Conservation (phyloP, 108 stramenopile species). For the Cylindrotheca closterium region DNA sequence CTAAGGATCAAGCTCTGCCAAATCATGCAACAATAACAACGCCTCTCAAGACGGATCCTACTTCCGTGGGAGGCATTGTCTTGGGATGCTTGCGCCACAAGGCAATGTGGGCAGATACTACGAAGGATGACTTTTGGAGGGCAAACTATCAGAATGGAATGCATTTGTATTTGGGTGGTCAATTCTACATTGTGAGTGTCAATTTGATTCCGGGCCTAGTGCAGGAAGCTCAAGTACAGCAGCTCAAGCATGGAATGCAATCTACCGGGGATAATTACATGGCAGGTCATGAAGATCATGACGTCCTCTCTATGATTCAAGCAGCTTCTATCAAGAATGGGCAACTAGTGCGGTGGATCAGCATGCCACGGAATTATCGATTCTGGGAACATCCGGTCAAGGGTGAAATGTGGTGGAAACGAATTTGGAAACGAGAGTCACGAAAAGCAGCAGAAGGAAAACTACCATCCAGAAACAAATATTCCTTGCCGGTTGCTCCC, state of each 20-base stretch:
- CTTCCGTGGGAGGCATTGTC: slow-evolving; percentile 28
- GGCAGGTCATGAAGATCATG: slow-evolving; percentile 59
- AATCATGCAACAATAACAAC: no score
- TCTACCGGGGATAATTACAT: slow-evolving; percentile 23
- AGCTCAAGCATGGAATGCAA: slow-evolving; percentile 6
- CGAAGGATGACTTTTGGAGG: slow-evolving; percentile 20
- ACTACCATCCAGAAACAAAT: not conserved
- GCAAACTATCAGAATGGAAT: slow-evolving; percentile 28
- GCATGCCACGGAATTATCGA: slow-evolving; percentile 10
- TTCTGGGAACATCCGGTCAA: slow-evolving; percentile 65
- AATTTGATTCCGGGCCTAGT: slow-evolving; percentile 21
- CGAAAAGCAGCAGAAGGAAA: not conserved
- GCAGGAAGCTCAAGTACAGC: slow-evolving; percentile 20
- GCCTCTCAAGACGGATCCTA: no score
- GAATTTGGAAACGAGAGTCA: slow-evolving; percentile 32
- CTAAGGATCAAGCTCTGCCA: no score
- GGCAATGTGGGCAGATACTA: slow-evolving; percentile 36
- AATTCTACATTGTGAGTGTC: slow-evolving; percentile 38
- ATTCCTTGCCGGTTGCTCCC: not conserved
- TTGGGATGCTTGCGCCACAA: slow-evolving; percentile 45
- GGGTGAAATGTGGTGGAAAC: slow-evolving; percentile 29
- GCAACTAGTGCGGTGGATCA: not conserved
- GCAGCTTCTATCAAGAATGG: not conserved
- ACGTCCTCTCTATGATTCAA: slow-evolving; percentile 13
- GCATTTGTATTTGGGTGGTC: slow-evolving; percentile 52